Conservation (phyloP, 345 rosid genomes). For the Zanthoxylum bungeanum region DNA sequence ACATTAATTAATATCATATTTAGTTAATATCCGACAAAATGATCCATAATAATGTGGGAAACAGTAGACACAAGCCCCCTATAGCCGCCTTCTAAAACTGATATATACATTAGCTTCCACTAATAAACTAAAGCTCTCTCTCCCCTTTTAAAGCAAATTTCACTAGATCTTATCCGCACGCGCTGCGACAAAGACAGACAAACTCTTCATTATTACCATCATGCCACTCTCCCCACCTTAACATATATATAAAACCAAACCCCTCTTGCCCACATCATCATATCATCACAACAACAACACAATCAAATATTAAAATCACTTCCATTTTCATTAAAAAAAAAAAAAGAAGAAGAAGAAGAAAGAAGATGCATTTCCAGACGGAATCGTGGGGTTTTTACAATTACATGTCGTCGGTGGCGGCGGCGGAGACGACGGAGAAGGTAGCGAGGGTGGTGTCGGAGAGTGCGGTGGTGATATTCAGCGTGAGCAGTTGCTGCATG, state of each 20-base stretch:
- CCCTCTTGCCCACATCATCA: background rate
- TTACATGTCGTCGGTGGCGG: no score
- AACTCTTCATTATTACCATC: conserved; percentile 13
- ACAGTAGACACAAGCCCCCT: conserved; percentile 11
- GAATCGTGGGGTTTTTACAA: no score
- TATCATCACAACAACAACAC: no score
- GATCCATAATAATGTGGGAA: no score
- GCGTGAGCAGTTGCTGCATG: conserved; percentile 65
- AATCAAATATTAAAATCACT: no score
- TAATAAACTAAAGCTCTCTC: no score
- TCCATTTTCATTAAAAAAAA: no score
- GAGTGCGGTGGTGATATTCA: conserved; percentile 71
- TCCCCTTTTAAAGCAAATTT: conserved; percentile 31
- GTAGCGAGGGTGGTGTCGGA: conserved; percentile 49
- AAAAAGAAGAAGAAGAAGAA: no score
- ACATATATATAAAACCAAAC: background rate
- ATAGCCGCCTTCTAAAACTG: conserved; percentile 27
- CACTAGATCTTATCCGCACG: conserved; percentile 28
- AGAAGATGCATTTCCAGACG: conserved; percentile 21
- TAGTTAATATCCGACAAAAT: no score
- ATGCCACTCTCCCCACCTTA: background rate
- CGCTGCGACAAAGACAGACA: conserved; percentile 50
- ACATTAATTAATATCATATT: no score
- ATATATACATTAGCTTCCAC: conserved; percentile 22
- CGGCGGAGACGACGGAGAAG: conserved; percentile 47